Base-by-base conservation (phyloP, 768 basidiomycete species). In the Harrya chromipes region DNA sequence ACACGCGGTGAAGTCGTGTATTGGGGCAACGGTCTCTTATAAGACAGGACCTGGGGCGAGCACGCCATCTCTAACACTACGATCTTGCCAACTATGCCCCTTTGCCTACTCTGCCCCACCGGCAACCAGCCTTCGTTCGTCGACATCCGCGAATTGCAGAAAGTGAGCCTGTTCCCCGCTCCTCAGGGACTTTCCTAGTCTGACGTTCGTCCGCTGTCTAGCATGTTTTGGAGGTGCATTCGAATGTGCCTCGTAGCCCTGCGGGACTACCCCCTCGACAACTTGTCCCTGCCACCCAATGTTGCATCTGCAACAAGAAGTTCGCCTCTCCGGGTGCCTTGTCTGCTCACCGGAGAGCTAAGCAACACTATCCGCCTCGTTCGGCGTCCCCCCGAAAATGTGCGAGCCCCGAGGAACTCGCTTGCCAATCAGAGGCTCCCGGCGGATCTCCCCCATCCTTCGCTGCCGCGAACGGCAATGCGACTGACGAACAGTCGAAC, bases 1-100 rank as follows among this genome's bases (percentile, higher is more conserved):
- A 66, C 64, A 66, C 65, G 64, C 54, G 64, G 64, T 47, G 54
- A 49, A 57, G 64, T 66, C 64, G 64, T 66, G 64, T 58, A 48
- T 51, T 57, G 63, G 65, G 64, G 65, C 65, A 49, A 46, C 49
- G 53, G 62, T 58, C 56, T 60, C 60, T 58, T 67, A 67, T 57
- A 67, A 64, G 58, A 47, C 58, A 55, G 47, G 44, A 35, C 54
- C 49, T 48, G 54, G 55, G 52, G 37, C 26, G 29, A 50, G 37
- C 54, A 34, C 44, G 31, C 40, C 47, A 42, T 44, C 47, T 50
- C 51, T 43, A 37, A 54, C 39, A 48, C 52, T 47, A 47, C 57
- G 48, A 57, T 59, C 53, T 53, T 43, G 17, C 46, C 47, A 44
- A 27, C 50, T 35, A 67, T 66, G 61, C 57, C 57, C 42, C 34